Evolutionary conservation across 75 land plant genomes (phyloP).

Genomic region (Picea sitchensis): DNA sequence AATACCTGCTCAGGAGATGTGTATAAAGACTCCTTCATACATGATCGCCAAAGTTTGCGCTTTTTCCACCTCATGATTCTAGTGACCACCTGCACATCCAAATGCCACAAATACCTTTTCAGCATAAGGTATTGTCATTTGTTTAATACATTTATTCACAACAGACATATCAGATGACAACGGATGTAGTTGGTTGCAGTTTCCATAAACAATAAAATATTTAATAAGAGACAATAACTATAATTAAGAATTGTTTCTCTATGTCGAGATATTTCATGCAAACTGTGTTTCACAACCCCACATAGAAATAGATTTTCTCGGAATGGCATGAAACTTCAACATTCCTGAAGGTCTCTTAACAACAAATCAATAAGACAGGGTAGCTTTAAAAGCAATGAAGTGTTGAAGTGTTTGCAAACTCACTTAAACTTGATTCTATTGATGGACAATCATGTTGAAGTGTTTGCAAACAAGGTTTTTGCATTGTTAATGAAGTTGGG

Average conservation of each 20-base stretch:
- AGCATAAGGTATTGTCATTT: not conserved
- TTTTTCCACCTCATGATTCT: slow-evolving; percentile 31
- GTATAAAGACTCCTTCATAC: slow-evolving; percentile 20
- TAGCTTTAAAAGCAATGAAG: not conserved
- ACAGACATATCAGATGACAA: not conserved
- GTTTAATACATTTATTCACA: not conserved
- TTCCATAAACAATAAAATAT: not conserved
- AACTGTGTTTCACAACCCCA: not conserved
- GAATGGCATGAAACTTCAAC: not conserved
- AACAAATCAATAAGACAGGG: not conserved
- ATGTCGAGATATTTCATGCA: not conserved
- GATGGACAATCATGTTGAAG: too few relatives aligned
- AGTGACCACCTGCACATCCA: slow-evolving; percentile 46
- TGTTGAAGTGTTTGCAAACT: too few relatives aligned
- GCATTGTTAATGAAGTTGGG: too few relatives aligned
- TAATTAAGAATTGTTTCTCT: not conserved
- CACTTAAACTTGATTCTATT: too few relatives aligned
- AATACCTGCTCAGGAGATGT: slow-evolving; percentile 75
- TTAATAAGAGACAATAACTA: not conserved
- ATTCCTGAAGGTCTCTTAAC: not conserved
- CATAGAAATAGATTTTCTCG: not conserved
- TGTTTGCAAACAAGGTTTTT: too few relatives aligned
- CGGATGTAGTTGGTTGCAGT: not conserved
- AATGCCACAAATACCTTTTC: not conserved
- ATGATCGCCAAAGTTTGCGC: slow-evolving; percentile 20